Conservation (phyloP, 495 filamentous ascomycete genomes). For the Tuber aestivum region DNA sequence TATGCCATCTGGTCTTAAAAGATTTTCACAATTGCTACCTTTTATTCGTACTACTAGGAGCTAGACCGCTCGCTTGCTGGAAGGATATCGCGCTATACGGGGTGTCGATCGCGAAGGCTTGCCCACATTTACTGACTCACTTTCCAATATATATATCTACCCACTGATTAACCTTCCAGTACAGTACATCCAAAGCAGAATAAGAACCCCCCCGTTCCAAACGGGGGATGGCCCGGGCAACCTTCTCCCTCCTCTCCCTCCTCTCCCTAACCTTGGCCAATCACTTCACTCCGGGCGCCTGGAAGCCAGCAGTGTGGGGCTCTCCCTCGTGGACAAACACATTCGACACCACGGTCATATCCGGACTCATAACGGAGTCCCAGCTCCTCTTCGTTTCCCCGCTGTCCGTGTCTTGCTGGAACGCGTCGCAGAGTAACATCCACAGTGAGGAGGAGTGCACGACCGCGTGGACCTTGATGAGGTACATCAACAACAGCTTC, state of each 20-base stretch:
- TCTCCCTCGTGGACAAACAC: background rate
- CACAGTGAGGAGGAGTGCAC: conserved; percentile 1
- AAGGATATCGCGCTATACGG: background rate
- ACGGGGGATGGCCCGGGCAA: background rate
- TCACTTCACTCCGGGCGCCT: background rate
- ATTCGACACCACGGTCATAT: background rate
- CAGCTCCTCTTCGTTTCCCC: conserved; percentile 18
- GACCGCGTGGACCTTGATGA: background rate
- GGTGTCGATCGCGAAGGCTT: background rate
- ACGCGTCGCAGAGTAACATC: background rate
- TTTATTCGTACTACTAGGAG: background rate
- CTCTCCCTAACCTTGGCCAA: background rate
- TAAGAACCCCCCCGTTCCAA: background rate
- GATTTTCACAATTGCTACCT: background rate
- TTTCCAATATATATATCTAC: background rate
- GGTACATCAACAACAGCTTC: conserved; percentile 7
- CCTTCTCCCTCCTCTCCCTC: background rate
- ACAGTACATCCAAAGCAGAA: background rate
- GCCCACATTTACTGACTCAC: background rate
- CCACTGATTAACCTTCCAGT: background rate
- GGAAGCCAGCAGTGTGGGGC: background rate
- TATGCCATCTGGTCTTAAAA: background rate
- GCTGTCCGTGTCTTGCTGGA: background rate
- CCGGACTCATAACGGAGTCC: background rate
- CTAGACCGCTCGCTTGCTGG: background rate